These are phyloP conservation scores for Arachnopeziza araneosa DNA, from an alignment of 2,329 filamentous ascomycete species.

Conservation along the genomic window DNA sequence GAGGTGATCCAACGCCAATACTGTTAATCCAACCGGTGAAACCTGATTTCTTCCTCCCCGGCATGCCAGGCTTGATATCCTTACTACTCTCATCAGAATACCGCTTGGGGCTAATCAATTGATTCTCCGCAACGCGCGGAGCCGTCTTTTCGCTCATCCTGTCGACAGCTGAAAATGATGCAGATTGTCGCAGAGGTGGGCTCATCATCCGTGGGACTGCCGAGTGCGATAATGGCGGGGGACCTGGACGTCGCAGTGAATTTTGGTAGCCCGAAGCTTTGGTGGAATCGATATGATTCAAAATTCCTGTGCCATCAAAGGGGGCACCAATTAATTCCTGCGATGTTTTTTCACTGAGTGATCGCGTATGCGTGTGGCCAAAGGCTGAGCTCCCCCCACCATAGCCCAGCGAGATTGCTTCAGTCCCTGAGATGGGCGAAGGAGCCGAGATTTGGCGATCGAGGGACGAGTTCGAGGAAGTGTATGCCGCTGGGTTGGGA, in stretches of 20 bases:
- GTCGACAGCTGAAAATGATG: slow-evolving; percentile 54
- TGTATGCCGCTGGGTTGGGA: slow-evolving; percentile 41
- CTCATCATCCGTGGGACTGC: slow-evolving; percentile 48
- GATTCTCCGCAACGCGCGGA: slow-evolving; percentile 39
- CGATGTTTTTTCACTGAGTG: slow-evolving; percentile 39
- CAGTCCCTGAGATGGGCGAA: slow-evolving; percentile 25
- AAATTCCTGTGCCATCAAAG: slow-evolving; percentile 58
- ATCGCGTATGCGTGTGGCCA: slow-evolving; percentile 28
- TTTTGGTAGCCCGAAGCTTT: slow-evolving; percentile 30
- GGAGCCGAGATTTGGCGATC: slow-evolving; percentile 27
- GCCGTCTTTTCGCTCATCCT: slow-evolving; percentile 43
- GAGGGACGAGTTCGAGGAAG: slow-evolving; percentile 33
- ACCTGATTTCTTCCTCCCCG: slow-evolving; percentile 74
- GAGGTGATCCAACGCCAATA: slow-evolving; percentile 71
- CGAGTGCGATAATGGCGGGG: slow-evolving; percentile 43
- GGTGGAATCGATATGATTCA: slow-evolving; percentile 52
- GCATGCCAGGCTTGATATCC: slow-evolving; percentile 53
- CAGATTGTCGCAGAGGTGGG: slow-evolving; percentile 58
- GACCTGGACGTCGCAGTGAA: slow-evolving; percentile 36
- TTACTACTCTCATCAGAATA: slow-evolving; percentile 69
- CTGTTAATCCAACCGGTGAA: slow-evolving; percentile 86
- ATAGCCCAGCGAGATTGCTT: slow-evolving; percentile 20
- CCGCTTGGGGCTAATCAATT: slow-evolving; percentile 56
- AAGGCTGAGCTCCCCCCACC: slow-evolving; percentile 8
- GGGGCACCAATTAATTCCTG: slow-evolving; percentile 60